These are phyloP conservation scores for Onygenales sp. DNA, from an alignment of 2,329 filamentous ascomycete genomes.

Conservation along the genomic window DNA sequence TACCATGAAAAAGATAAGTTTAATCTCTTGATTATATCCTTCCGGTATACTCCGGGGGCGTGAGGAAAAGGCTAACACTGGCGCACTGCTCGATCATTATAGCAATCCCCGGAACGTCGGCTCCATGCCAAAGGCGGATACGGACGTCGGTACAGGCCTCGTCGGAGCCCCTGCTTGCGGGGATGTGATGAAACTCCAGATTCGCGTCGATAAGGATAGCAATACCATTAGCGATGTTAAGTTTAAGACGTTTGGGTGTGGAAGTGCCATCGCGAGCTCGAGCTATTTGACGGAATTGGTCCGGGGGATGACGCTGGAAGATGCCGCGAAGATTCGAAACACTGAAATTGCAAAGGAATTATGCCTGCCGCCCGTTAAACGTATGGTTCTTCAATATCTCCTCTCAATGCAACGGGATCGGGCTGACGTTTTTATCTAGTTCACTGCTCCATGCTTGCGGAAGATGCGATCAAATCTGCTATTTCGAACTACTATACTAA, in stretches of 20 bases:
- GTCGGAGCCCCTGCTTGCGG: constrained; percentile 85
- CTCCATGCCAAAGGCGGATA: constrained; percentile 67
- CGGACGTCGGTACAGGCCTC: constrained; percentile 80
- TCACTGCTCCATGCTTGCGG: constrained; percentile 86
- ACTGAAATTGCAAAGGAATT: constrained; percentile 97
- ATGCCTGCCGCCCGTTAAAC: constrained; percentile 76
- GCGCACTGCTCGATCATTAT: constrained; percentile 66
- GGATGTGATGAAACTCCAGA: constrained; percentile 91
- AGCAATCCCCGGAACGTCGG: constrained; percentile 70
- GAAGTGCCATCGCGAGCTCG: constrained; percentile 86
- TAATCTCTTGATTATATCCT: not conserved
- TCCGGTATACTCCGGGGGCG: not conserved
- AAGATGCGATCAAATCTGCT: constrained; percentile 86
- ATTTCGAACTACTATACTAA: constrained; percentile 88
- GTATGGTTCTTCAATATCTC: constrained; percentile 42
- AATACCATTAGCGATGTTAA: constrained; percentile 90
- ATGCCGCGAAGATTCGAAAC: constrained; percentile 87
- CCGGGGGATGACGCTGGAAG: constrained; percentile 89
- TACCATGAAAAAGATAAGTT: constrained; percentile 60
- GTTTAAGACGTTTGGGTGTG: constrained; percentile 97
- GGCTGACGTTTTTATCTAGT: constrained; percentile 38
- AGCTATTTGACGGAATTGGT: constrained; percentile 94
- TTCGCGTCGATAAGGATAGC: constrained; percentile 77
- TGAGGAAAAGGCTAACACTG: constrained; percentile 26
- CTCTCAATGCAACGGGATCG: not conserved